Evolutionary conservation across 495 filamentous ascomycete species (phyloP), one percentile per base, ranked within the genome.

Genomic region (Penicillium pancosmium): DNA sequence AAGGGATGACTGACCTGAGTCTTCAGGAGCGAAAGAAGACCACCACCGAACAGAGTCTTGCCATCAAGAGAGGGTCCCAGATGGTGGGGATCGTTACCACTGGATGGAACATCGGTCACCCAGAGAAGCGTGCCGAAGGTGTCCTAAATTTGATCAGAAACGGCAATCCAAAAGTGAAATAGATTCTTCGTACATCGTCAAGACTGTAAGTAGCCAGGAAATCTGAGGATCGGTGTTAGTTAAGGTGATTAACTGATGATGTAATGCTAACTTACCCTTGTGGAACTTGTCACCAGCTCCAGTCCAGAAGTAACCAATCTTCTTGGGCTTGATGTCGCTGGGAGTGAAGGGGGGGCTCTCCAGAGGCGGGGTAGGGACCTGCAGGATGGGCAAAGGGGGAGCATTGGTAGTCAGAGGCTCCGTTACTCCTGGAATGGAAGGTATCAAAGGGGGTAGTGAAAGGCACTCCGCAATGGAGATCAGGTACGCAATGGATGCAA

Each of bases 251-350:
- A 15, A 33, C 27, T 7, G 10, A 18, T 31, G 27, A 31, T 31
- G 0, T 31, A 54, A 33, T 15, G 11, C 41, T 35, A 15, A 50
- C 60, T 13, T 54, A 68, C 68, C 67, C 59, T 79, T 80, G 69
- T 87, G 83, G 50, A 76, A 54, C 63, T 86, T 86, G 65, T 87
- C 84, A 18, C 78, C 84, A 12, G 84, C 73, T 34, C 78, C 84
- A 53, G 83, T 84, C 81, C 82, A 87, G 70, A 86, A 86, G 68
- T 84, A 86, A 4, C 83, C 84, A 59, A 87, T 84, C 72, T 86
- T 87, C 81, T 86, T 86, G 40, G 84, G 84, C 70, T 79, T 78
- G 60, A 86, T 80, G 40, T 81, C 68, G 64, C 81, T 83, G 5
- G 74, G 68, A 43, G 70, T 74, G 54, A 83, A 85, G 6, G 81